Conservation (phyloP, 192 early-diverging fungal species). For the Lobosporangium transversale region DNA sequence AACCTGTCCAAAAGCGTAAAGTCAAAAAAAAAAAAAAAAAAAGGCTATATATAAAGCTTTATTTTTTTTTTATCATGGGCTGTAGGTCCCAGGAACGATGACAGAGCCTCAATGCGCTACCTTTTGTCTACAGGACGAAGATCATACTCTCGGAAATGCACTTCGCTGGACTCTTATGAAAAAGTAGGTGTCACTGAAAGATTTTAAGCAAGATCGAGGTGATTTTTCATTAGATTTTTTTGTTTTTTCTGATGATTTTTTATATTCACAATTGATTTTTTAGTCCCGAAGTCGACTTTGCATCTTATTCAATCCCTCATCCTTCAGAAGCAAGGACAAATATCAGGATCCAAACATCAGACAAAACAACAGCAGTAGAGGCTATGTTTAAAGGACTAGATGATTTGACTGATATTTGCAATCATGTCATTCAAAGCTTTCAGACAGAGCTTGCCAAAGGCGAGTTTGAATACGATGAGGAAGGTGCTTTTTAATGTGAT, state of each 20-base stretch:
- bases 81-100: conserved; percentile 67
- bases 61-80: too few relatives aligned
- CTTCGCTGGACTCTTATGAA: conserved; percentile 95
- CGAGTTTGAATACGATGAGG: conserved; percentile 65
- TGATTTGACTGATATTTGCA: conserved; percentile 79
- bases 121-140: conserved; percentile 91
- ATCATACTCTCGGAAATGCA: conserved; percentile 96
- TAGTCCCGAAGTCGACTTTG: conserved; percentile 89
- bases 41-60: too few relatives aligned
- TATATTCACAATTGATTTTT: neutral
- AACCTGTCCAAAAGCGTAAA: too few relatives aligned
- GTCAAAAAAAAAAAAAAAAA: too few relatives aligned
- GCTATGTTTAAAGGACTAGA: conserved; percentile 89
- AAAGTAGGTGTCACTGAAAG: conserved; percentile 75
- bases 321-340: conserved; percentile 94
- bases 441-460: conserved; percentile 65
- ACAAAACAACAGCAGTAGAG: conserved; percentile 80
- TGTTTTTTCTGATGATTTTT: neutral
- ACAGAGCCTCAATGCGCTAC: conserved; percentile 83
- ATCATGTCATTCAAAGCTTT: conserved; percentile 73
- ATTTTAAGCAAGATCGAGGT: neutral
- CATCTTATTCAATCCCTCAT: conserved; percentile 97
- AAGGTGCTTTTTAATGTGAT: conserved; percentile 44
- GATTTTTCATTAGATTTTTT: neutral
- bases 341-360: conserved; percentile 92